Evolutionary conservation across 306 rosid species (phyloP).

Genomic region (Pterocarpus macrocarpus): DNA sequence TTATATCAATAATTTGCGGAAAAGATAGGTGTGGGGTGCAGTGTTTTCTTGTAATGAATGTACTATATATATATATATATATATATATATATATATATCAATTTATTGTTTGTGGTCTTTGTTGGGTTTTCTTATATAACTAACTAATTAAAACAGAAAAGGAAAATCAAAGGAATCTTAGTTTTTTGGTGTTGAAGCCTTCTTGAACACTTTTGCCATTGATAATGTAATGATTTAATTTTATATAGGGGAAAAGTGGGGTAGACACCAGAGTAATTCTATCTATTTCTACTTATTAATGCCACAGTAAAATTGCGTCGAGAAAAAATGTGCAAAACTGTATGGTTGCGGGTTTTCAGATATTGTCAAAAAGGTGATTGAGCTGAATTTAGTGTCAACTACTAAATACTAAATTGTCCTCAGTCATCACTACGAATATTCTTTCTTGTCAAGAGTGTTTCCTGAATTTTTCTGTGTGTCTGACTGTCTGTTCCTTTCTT

Average conservation of each 20-base stretch:
- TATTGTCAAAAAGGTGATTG: not conserved
- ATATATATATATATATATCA: conserved; percentile 6
- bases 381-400: conserved; percentile 3
- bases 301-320: not conserved
- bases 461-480: not conserved
- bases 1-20: conserved; percentile 32
- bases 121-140: conserved; percentile 25
- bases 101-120: conserved; percentile 19
- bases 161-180: conserved; percentile 34
- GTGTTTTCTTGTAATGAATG: conserved; percentile 14
- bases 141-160: conserved; percentile 29
- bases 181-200: conserved; percentile 22
- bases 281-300: not conserved
- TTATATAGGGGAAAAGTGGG: conserved; percentile 6
- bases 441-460: conserved; percentile 15
- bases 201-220: not conserved
- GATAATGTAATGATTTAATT: conserved; percentile 13
- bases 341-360: conserved; percentile 34
- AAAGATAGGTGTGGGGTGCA: conserved; percentile 34
- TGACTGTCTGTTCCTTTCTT: not conserved
- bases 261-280: conserved; percentile 18
- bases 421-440: not conserved
- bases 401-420: no score
- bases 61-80: conserved; percentile 3
- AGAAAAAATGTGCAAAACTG: not conserved